Evolutionary conservation across 1,284 basidiomycete species (phyloP), one percentile per base, ranked within the genome.

Genomic region (Cutaneotrichosporon daszewskae): DNA sequence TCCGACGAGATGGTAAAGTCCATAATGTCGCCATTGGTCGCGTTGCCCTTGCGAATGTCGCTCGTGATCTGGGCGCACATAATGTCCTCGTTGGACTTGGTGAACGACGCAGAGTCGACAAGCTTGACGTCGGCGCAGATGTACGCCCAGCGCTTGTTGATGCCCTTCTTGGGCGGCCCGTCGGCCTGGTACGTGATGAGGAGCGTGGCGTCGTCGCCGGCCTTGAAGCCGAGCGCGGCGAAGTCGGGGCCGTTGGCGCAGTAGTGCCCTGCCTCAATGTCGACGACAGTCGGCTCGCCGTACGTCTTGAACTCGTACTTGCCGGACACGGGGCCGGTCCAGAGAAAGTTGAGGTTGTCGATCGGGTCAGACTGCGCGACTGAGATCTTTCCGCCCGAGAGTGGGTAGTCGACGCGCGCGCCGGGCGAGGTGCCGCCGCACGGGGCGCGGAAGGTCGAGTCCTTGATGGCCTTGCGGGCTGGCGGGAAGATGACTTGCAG

Each of bases 281-380:
- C 49, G 12, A 38, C 24, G 31, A 63, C 18, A 19, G 59, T 49
- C 17, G 20, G 29, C 36, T 54, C 40, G 40, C 55, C 42, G 45
- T 54, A 62, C 19, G 53, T 55, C 25, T 41, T 50, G 47, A 62
- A 60, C n/a, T 25, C n/a, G 28, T 47, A 10, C 36, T 26, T 28
- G 17, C 39, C 37, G n/a, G 25, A 25, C 2, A 34, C 25, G 17
- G 33, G 32, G 53, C 34, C 34, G 18, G 38, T 36, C 38, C 39
- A 46, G 50, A 98, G 76, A 51, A 98, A 74, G 71, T 98, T 98
- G 59, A 97, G 76, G 19, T 87, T 90, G 69, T 95, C 52, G 27
- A 47, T 48, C 4, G 31, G 7, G 32, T 26, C 35, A 13, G 36
- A 37, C 40, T 85, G 82, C 55, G 32, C 25, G 11, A 45, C 19